These are phyloP conservation scores for Typha latifolia DNA, from an alignment of 176 grass and related monocot genomes.

Conservation along the genomic window DNA sequence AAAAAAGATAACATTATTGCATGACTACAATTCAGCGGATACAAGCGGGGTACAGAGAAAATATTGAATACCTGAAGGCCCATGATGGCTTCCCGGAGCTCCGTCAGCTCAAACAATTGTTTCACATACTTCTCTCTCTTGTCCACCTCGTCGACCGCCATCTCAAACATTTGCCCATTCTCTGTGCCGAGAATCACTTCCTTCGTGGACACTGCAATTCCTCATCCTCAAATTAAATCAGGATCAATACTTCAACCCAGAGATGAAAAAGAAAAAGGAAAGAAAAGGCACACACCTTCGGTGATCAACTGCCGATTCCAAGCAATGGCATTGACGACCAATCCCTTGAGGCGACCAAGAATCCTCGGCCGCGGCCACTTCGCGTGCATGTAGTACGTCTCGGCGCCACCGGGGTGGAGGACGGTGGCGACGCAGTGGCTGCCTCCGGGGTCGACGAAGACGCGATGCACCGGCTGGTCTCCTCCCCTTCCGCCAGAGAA, in stretches of 20 bases:
- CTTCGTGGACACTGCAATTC: constrained; percentile 68
- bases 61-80: constrained; percentile 49
- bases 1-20: background rate
- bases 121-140: constrained; percentile 96
- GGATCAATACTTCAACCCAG: background rate
- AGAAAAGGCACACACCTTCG: constrained; percentile 36
- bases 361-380: constrained; percentile 70
- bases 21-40: background rate
- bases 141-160: constrained; percentile 70
- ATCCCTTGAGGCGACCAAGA: constrained; percentile 54
- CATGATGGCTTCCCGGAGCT: constrained; percentile 67
- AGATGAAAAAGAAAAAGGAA: background rate
- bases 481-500: constrained; percentile 62
- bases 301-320: constrained; percentile 95
- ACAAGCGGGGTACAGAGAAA: too few relatives aligned
- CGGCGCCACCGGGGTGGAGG: constrained; percentile 43
- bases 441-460: constrained; percentile 86
- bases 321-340: constrained; percentile 72
- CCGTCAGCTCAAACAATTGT: constrained; percentile 62
- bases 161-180: constrained; percentile 70
- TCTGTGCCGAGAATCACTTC: constrained; percentile 84
- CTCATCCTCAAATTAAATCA: background rate
- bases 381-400: constrained; percentile 93
- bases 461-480: constrained; percentile 71
- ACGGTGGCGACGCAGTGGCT: constrained; percentile 87